Conservation (phyloP, 148 eudicot species). For the Amaranthus hypochondriacus region DNA sequence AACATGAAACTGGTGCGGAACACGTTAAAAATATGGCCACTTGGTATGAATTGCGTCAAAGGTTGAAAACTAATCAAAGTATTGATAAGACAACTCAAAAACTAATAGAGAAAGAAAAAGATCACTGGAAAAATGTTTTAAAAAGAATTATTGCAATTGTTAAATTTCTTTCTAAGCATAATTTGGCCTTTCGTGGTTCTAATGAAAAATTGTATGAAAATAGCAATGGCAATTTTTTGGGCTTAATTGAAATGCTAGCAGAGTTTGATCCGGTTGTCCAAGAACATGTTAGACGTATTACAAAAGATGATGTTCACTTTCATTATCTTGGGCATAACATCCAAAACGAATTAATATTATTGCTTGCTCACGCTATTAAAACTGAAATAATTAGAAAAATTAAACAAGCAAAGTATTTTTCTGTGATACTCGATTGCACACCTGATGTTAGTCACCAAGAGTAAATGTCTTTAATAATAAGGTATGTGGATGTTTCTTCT, state of each 20-base stretch:
- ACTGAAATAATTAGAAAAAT: neutral
- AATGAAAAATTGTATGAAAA: neutral
- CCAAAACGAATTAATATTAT: constrained; percentile 25
- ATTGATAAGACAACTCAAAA: no score
- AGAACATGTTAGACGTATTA: neutral
- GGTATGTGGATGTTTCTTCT: no score
- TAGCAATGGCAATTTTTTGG: neutral
- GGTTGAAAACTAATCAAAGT: no score
- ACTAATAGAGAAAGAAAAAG: no score
- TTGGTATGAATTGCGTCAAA: neutral
- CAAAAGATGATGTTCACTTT: constrained; percentile 7
- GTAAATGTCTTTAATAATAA: no score
- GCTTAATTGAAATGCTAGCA: constrained; percentile 7
- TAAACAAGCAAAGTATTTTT: no score
- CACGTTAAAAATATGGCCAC: constrained; percentile 23
- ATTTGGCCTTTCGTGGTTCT: constrained; percentile 8
- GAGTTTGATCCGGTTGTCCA: neutral
- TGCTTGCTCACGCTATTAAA: constrained; percentile 8
- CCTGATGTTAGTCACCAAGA: neutral
- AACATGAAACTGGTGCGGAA: constrained; percentile 22
- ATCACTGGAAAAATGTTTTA: no score
- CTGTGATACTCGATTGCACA: no score
- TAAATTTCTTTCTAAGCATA: neutral
- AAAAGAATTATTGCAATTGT: no score
- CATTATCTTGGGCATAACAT: constrained; percentile 21